Evolutionary conservation across 495 filamentous ascomycete species (phyloP), one percentile per base, ranked within the genome.

Genomic region (Penicillium dipodomyicola): DNA sequence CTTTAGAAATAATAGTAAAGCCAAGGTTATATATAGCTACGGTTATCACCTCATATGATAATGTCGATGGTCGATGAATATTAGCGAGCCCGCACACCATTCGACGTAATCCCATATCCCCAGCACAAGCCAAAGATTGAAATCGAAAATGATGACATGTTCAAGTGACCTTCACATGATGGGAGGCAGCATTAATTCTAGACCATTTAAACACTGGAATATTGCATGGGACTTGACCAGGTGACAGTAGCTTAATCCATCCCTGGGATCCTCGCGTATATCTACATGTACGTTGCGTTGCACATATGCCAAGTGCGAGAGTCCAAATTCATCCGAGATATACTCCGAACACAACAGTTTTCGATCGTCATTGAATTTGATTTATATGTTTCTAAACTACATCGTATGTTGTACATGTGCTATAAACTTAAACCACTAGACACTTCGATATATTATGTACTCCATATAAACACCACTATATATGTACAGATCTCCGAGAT

Each of bases 71-170:
- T 37, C 33, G 5, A 33, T 33, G 4, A 37, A 35, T 12, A 35
- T 35, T 35, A 5, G 32, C 32, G 10, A 30, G 29, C 9, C 29
- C 2, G 9, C 27, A 29, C 23, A 29, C 8, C 27, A 29, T 29
- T 29, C 44, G 12, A 19, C 45, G 11, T 12, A 2, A 2, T 32
- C 8, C 8, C 9, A 8, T 11, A 4, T 17, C 17, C 15, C 4
- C 23, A 17, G 22, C 43, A 51, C 14, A 37, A 10, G 19, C n/a
- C 14, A 39, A 17, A n/a, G 3, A 6, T 44, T 52, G 50, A 43
- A 32, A 43, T 52, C 50, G n/a, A 33, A 22, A 43, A 17, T 52
- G 49, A 52, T 43, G 40, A 33, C 23, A 43, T 52, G 4, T 14
- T 29, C 35, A 20, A 14, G 4, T 12, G 12, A 32, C 17, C 50